Conservation (phyloP, 306 rosid genomes). For the Quercus bicolor region DNA sequence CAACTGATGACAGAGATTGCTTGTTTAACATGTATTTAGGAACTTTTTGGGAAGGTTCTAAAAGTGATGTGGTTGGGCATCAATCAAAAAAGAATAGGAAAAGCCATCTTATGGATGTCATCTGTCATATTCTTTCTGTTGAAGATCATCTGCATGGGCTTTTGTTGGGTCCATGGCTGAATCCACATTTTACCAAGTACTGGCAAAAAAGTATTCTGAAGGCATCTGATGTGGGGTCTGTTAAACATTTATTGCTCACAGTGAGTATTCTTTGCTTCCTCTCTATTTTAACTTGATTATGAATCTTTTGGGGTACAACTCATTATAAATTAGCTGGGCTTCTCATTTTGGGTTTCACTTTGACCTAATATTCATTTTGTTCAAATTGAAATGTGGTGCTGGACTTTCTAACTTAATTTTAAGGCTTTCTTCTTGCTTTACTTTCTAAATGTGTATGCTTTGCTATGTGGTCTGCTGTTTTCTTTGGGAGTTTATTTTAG, state of each 20-base stretch:
- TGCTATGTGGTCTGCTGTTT: not conserved
- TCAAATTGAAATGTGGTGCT: not conserved
- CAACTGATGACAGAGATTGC: slow-evolving; percentile 70
- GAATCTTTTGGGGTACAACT: not conserved
- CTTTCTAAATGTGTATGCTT: not conserved
- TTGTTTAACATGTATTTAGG: slow-evolving; percentile 53
- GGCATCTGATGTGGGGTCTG: slow-evolving; percentile 54
- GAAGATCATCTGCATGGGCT: slow-evolving; percentile 85
- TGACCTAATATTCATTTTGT: not conserved
- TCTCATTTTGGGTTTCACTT: not conserved
- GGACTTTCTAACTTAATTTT: not conserved
- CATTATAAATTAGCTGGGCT: not conserved
- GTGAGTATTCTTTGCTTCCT: slow-evolving; percentile 39
- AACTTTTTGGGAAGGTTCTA: slow-evolving; percentile 43
- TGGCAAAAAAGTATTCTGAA: slow-evolving; percentile 63
- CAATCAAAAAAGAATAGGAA: slow-evolving; percentile 39
- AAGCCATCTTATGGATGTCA: slow-evolving; percentile 68
- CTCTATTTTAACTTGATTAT: slow-evolving; percentile 9
- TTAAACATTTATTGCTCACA: slow-evolving; percentile 63
- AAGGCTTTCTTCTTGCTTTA: not conserved
- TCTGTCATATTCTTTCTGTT: slow-evolving; percentile 55
- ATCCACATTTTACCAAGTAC: slow-evolving; percentile 42
- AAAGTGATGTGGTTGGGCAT: slow-evolving; percentile 40
- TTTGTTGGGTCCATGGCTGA: slow-evolving; percentile 89
- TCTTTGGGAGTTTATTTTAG: not conserved